These are phyloP conservation scores for Debaryomyces robertsiae DNA, from an alignment of 1,139 yeast genomes.

Conservation along the genomic window DNA sequence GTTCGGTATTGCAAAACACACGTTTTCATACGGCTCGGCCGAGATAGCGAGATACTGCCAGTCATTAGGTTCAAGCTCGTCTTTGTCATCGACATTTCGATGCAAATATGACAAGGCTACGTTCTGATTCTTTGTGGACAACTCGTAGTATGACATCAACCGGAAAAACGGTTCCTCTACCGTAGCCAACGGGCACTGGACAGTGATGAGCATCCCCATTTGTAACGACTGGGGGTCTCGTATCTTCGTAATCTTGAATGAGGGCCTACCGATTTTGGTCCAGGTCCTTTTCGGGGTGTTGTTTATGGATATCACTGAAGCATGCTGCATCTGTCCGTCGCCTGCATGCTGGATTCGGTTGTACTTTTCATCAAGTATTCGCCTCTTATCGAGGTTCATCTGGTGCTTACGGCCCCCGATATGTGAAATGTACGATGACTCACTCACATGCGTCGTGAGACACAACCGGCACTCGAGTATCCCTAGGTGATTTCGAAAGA, in stretches of 20 bases:
- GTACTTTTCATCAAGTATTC: constrained; percentile 44
- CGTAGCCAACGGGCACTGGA: constrained; percentile 56
- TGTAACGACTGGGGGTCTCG: constrained; percentile 59
- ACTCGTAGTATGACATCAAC: constrained; percentile 75
- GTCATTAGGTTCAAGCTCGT: constrained; percentile 36
- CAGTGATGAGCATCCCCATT: constrained; percentile 62
- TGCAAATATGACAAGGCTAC: constrained; percentile 26
- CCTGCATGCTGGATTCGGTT: constrained; percentile 1
- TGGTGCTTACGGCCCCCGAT: constrained; percentile 80
- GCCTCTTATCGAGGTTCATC: constrained; percentile 62
- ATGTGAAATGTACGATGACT: constrained; percentile 78
- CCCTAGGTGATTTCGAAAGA: constrained; percentile 73
- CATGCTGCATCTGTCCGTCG: constrained; percentile 13
- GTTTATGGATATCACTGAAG: constrained; percentile 27
- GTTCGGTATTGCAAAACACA: constrained; percentile 70
- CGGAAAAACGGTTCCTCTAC: constrained; percentile 62
- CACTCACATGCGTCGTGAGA: constrained; percentile 71
- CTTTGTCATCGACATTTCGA: constrained; percentile 20
- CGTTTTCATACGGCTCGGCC: constrained; percentile 83
- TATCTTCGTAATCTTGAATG: constrained; percentile 65
- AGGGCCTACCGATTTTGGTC: constrained; percentile 71
- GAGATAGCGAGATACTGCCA: constrained; percentile 72
- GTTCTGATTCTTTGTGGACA: constrained; percentile 46
- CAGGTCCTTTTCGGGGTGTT: constrained; percentile 50
- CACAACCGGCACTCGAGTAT: constrained; percentile 76